Base-by-base conservation (phyloP, 1,139 yeast genomes). In the Saccharomyces hybrid region DNA sequence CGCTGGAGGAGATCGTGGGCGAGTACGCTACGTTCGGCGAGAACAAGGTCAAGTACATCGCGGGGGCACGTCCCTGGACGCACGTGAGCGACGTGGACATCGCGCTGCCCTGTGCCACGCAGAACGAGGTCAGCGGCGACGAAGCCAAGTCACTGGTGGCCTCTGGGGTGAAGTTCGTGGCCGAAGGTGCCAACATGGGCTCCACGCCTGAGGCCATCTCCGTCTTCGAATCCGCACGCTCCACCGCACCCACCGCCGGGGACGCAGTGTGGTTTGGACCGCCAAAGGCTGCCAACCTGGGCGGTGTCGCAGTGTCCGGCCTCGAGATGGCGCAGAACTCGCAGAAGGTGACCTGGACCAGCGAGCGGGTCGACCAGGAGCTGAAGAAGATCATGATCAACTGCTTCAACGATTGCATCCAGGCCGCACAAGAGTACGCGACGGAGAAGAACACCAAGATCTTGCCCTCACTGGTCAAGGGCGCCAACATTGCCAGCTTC, bases 151-250 rank as follows among this genome's bases (percentile, higher is more conserved):
- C 91, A 68, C 83, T 91, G 71, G 84, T 91, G 64, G 91, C 87
- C 66, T 86, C 93, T 64, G 97, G 97, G 69, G 84, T 87, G 76
- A 86, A 86, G 77, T 91, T 75, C 79, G 83, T 93, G 71, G 97
- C 99, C 67, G 99, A 91, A 81, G 99, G 99, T 72, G 91, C 98
- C 71, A 91, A 91, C 79, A 91, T 91, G 99, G 98, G 99, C 72
- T 91, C 96, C 65, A 90, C 97, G 66, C 86, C 86, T 75, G 98
- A 91, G 75, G 99, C 99, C 66, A 88, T 91, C 66, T 90, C 85
- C 63, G 89, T 88, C 59, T 91, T 91, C 66, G 99, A 91, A 82
- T 86, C 87, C 68, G 83, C 82, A 75, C 87, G 96, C 79, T 67
- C 78, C 64, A 73, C 81, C 65, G 70, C 75, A 55, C 60, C 75